Evolutionary conservation across 2,329 filamentous ascomycete genomes (phyloP), one percentile per base, ranked within the genome.

Genomic region (Exophiala calicioides): DNA sequence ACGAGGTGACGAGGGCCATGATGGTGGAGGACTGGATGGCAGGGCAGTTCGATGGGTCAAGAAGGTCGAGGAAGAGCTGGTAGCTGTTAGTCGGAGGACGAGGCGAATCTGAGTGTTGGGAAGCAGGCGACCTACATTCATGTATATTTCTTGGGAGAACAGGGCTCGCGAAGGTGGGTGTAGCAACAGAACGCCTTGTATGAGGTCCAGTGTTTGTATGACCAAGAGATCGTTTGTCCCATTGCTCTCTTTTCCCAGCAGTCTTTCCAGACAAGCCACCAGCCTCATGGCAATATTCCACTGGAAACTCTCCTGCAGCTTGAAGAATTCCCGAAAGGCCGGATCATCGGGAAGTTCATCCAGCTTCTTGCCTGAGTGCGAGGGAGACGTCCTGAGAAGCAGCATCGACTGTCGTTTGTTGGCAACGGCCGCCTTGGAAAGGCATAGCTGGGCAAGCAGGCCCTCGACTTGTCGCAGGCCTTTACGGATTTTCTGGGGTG

Each of bases 221-320:
- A 97, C 95, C 60, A 96, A 78, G 50, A 91, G 73, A 65, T 97
- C 90, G 63, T 91, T 93, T 57, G 88, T 84, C 30, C 86, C 88
- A 60, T 90, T 80, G 65, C 82, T 84, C 41, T 84, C 83, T 72
- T 89, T 89, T 33, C 88, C 89, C 62, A 96, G 78, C 37, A 96
- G 78, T 47, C 88, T 80, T 67, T 96, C 90, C 32, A 97, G 80
- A 46, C 88, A 94, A 42, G 84, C 82, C 52, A 95, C 84, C 51
- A 97, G 77, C 51, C 90, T 84, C 70, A 89, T 83, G 10, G 89
- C 85, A 44, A 97, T 88, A 71, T 98, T 98, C 87, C 90, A 97
- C 72, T 97, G 89, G 65, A 98, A 98, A 2, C 90, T 88, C 64
- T 97, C 90, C 68, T 98, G 93, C 57, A 97, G 68, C 66, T 95